These are phyloP conservation scores for Craterostigma plantagineum DNA, from an alignment of 257 asterid species.

Conservation along the genomic window DNA sequence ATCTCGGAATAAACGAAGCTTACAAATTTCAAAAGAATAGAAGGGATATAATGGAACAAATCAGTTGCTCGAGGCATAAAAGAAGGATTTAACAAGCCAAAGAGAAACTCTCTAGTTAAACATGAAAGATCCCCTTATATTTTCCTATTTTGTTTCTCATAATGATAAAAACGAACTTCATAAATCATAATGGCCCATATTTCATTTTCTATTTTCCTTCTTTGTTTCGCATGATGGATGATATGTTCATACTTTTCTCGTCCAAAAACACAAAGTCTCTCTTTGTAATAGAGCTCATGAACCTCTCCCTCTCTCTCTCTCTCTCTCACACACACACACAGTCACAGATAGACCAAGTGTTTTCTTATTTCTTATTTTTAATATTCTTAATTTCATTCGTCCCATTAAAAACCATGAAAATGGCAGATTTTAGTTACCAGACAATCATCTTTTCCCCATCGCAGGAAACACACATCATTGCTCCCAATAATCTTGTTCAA, in stretches of 20 bases:
- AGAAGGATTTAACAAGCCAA: constrained; percentile 42
- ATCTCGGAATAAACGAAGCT: constrained; percentile 32
- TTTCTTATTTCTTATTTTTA: constrained; percentile 17
- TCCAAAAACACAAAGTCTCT: no score
- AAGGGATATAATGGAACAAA: constrained; percentile 42
- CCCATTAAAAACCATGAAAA: constrained; percentile 53
- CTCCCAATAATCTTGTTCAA: constrained; percentile 56
- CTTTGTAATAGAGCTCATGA: no score
- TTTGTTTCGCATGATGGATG: no score
- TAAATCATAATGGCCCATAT: no score
- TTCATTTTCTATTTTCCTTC: no score
- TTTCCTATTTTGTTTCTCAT: no score
- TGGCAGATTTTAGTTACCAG: constrained; percentile 71
- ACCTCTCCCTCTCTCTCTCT: no score
- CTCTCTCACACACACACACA: no score
- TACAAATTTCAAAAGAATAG: constrained; percentile 44
- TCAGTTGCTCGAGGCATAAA: constrained; percentile 88
- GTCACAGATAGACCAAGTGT: no score
- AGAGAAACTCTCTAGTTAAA: constrained; percentile 40
- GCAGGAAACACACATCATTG: constrained; percentile 89
- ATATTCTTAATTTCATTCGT: constrained; percentile 20
- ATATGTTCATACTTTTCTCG: no score
- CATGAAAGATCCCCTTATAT: constrained; percentile 9
- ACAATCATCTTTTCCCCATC: constrained; percentile 75
- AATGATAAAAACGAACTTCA: no score